Evolutionary conservation across 164 flowering plant genomes (phyloP).

Genomic region (Piper longum): DNA sequence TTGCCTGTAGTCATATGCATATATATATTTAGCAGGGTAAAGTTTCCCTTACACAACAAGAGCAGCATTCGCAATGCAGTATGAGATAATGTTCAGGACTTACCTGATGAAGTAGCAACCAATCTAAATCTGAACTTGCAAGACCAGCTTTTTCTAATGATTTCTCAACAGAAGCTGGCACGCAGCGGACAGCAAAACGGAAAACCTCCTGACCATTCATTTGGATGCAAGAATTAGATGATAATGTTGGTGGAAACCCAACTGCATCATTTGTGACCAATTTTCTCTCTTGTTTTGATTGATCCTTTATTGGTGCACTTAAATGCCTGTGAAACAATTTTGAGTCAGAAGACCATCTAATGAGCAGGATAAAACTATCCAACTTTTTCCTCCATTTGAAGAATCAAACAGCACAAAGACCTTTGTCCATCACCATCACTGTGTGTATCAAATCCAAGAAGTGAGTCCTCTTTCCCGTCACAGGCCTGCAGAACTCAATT

Average conservation of each 20-base stretch:
- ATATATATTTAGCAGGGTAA: too few species aligned
- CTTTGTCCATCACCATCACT: slow-evolving; percentile 89
- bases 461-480: slow-evolving; percentile 61
- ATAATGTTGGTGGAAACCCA: slow-evolving; percentile 36
- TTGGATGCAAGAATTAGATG: slow-evolving; percentile 65
- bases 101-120: slow-evolving; percentile 99
- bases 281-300: slow-evolving; percentile 21
- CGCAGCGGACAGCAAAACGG: slow-evolving; percentile 74
- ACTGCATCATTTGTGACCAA: slow-evolving; percentile 47
- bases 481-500: slow-evolving; percentile 18
- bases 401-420: slow-evolving; percentile 15
- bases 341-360: background rate
- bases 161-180: slow-evolving; percentile 70
- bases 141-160: slow-evolving; percentile 68
- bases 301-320: slow-evolving; percentile 35
- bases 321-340: slow-evolving; percentile 43
- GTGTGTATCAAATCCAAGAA: slow-evolving; percentile 72
- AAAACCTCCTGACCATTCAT: slow-evolving; percentile 97
- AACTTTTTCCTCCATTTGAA: background rate
- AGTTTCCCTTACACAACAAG: background rate
- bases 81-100: background rate
- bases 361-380: background rate
- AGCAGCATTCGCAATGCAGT: background rate
- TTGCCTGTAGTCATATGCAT: slow-evolving; percentile 50
- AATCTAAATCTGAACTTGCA: slow-evolving; percentile 43